These are phyloP conservation scores for Climacium dendroides DNA, from an alignment of 225 moss, liverwort and hornwort genomes.

Conservation along the genomic window DNA sequence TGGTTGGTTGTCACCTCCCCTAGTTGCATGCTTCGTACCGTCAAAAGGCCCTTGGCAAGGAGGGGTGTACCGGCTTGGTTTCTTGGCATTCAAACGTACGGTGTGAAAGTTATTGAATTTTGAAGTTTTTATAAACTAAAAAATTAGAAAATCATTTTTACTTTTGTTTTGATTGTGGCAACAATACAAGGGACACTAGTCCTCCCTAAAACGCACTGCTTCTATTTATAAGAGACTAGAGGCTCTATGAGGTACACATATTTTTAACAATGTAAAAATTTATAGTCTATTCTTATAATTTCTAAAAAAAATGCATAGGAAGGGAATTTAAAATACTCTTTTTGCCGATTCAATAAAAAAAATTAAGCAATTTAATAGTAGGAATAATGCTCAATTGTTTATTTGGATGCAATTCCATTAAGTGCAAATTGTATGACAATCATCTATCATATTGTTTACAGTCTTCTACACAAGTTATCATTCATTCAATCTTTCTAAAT, in stretches of 20 bases:
- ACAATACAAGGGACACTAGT: too few species aligned
- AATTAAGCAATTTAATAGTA: neutral
- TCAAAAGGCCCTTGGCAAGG: too few species aligned
- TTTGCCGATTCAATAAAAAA: neutral
- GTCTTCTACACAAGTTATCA: neutral
- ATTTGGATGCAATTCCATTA: neutral
- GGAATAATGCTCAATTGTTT: neutral
- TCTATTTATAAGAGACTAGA: neutral
- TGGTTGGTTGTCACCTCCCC: too few species aligned
- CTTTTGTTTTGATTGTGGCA: too few species aligned
- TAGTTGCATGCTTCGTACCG: too few species aligned
- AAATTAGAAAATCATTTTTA: too few species aligned
- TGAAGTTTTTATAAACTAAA: too few species aligned
- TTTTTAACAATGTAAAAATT: neutral
- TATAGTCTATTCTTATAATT: accelerated
- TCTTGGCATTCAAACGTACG: too few species aligned
- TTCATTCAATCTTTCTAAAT: neutral
- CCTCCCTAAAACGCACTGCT: accelerated
- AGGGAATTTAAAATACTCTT: neutral
- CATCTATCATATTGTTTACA: accelerated
- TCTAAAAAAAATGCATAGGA: neutral
- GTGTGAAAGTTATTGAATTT: too few species aligned
- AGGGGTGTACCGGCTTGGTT: too few species aligned
- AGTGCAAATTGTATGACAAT: neutral
- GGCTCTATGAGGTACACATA: accelerated